These are phyloP conservation scores for Colletotrichum echinochloae DNA, from an alignment of 2,329 filamentous ascomycete species.

Conservation along the genomic window DNA sequence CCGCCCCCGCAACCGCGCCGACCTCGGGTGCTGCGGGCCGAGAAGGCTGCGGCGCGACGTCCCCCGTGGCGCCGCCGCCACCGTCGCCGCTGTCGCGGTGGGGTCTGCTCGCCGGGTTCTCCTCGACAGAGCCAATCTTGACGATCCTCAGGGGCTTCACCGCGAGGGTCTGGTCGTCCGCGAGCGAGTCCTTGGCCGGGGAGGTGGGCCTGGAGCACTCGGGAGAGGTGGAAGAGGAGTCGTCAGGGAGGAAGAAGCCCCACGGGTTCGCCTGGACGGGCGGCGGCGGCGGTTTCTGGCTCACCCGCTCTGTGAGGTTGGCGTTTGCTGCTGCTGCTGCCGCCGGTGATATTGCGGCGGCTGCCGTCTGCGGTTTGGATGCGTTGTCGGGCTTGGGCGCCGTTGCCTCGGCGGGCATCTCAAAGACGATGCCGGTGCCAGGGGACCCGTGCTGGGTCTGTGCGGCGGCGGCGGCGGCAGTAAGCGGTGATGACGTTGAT, in stretches of 20 bases:
- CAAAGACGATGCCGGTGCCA: background rate
- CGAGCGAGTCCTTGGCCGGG: slow-evolving; percentile 5
- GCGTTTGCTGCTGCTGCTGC: background rate
- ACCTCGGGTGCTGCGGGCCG: background rate
- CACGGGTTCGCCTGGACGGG: slow-evolving; percentile 40
- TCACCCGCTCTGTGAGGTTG: background rate
- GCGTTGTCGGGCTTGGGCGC: background rate
- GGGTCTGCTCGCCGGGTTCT: background rate
- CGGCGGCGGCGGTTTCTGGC: slow-evolving; percentile 17
- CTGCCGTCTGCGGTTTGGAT: slow-evolving; percentile 5
- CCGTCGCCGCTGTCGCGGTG: background rate
- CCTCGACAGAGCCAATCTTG: slow-evolving; percentile 28
- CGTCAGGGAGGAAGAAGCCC: slow-evolving; percentile 40
- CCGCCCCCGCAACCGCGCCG: background rate
- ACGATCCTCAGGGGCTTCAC: slow-evolving; percentile 37
- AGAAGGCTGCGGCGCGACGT: background rate
- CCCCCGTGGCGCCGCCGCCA: background rate
- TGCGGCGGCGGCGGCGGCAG: background rate
- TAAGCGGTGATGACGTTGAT: background rate
- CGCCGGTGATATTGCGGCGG: background rate
- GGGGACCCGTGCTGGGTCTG: slow-evolving; percentile 7
- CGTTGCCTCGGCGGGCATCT: slow-evolving; percentile 32
- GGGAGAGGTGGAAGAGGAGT: slow-evolving; percentile 11
- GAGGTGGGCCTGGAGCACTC: background rate
- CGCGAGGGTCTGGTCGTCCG: slow-evolving; percentile 17